Evolutionary conservation across 345 rosid genomes (phyloP), one percentile per base, ranked within the genome.

Genomic region (Erysimum cheiranthoides): DNA sequence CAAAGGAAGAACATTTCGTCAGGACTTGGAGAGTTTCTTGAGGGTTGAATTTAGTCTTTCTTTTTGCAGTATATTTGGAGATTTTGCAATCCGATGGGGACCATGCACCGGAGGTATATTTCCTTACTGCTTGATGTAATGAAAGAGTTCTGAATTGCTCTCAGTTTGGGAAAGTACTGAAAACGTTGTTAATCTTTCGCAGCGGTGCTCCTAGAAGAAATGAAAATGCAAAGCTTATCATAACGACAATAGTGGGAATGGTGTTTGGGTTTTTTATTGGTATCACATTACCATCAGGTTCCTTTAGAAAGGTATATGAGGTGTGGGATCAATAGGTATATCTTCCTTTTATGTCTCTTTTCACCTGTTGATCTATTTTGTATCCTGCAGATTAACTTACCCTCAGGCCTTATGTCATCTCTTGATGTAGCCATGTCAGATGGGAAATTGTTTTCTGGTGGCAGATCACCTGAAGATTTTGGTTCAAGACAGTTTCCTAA

Each of bases 241-340:
- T 90, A 5, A 76, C 88, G 4, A 81, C 88, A 31, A 80, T 90
- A 45, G 13, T 90, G 34, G 98, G 92, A 71, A 62, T 87, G 74
- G 78, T 86, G 17, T 84, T 90, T 81, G 97, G 98, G 9, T 94
- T 89, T 78, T 83, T 90, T 63, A 42, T 90, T 45, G 97, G 98
- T 62, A 62, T 84, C 66, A 85, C 97, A 4, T 85, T 92, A 81
- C 91, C 91, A n/a, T 71, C 86, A 1, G 75, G 78, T 82, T 84
- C 92, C 51, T 71, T 88, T 76, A 70, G 63, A 56, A 92, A 83
- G 98, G 98, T 92, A 79, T 67, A 51, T 10, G 38, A 25, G 10
- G 12, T 51, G 18, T 6, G 32, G 4, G 30, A 31, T 67, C 53
- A 28, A 10, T 66, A 50, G 9, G 64, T 67, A 13, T 67, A 28